phyloP scores from a whole-genome alignment of 1,284 basidiomycete genomes.

The Ceratobasidium papillatum region DNA sequence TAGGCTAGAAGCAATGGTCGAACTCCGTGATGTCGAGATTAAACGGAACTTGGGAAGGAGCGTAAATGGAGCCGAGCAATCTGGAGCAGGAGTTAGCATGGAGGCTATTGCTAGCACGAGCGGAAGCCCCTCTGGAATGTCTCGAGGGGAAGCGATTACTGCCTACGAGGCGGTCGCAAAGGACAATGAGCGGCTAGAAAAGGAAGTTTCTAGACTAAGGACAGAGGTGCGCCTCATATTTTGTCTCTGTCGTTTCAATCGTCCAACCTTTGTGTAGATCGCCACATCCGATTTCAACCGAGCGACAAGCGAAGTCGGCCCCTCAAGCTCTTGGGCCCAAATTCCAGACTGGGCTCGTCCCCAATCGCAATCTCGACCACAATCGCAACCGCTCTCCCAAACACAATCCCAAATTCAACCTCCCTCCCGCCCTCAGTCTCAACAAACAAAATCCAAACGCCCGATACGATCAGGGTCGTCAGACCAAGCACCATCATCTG shows the following conservation, averaged over 20 bases:
- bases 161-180: slow-evolving; percentile 22
- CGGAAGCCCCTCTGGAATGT: slow-evolving; percentile 7
- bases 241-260: not conserved
- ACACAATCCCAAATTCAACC: not conserved
- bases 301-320: slow-evolving; percentile 23
- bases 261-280: not conserved
- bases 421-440: not conserved
- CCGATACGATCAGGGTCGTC: slow-evolving; percentile 16
- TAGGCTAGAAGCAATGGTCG: slow-evolving; percentile 24
- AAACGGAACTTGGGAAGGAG: slow-evolving; percentile 21
- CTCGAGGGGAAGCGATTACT: slow-evolving; percentile 18
- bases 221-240: slow-evolving; percentile 15
- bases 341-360: slow-evolving; percentile 33
- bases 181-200: slow-evolving; percentile 32
- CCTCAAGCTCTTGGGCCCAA: slow-evolving; percentile 32
- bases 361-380: slow-evolving; percentile 14
- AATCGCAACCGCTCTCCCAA: not conserved
- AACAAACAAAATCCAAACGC: not conserved
- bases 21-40: slow-evolving; percentile 24
- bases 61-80: not conserved
- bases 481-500: slow-evolving; percentile 21
- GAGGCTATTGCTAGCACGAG: slow-evolving; percentile 13
- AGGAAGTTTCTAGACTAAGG: slow-evolving; percentile 10
- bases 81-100: not conserved
- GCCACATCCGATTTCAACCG: slow-evolving; percentile 28